These are phyloP conservation scores for Cicer yamashitae DNA, from an alignment of 306 rosid genomes.

Conservation along the genomic window DNA sequence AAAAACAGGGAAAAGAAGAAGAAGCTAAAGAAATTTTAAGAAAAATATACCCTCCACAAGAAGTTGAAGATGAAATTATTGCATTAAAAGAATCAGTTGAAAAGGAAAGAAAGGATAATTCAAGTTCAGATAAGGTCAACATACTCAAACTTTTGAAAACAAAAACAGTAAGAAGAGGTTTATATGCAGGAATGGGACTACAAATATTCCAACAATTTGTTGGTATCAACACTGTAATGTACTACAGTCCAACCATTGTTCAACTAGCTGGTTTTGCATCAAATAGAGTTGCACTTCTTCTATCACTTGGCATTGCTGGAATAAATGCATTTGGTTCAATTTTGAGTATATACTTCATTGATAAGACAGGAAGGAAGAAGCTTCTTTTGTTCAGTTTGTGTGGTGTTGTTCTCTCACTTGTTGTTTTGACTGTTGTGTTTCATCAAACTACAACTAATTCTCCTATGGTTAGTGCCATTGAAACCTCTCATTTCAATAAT, in stretches of 20 bases:
- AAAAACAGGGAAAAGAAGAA: constrained; percentile 57
- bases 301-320: constrained; percentile 63
- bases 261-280: constrained; percentile 71
- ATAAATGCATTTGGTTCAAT: constrained; percentile 63
- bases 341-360: constrained; percentile 66
- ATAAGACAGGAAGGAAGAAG: constrained; percentile 65
- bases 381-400: constrained; percentile 53
- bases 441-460: constrained; percentile 61
- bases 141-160: constrained; percentile 50
- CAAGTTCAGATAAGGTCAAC: constrained; percentile 49
- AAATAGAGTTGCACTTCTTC: constrained; percentile 59
- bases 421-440: constrained; percentile 59
- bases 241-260: constrained; percentile 69
- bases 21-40: constrained; percentile 53
- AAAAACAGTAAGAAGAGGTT: constrained; percentile 60
- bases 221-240: constrained; percentile 69
- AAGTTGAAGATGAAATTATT: constrained; percentile 56
- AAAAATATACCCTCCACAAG: constrained; percentile 59
- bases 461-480: constrained; percentile 45
- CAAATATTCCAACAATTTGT: constrained; percentile 76
- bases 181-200: constrained; percentile 67
- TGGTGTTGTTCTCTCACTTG: constrained; percentile 62
- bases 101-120: constrained; percentile 44
- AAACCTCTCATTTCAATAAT: constrained; percentile 46
- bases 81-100: constrained; percentile 64